Evolutionary conservation across 1,139 yeast genomes (phyloP), one percentile per base, ranked within the genome.

Genomic region (Torulaspora pretoriensis): DNA sequence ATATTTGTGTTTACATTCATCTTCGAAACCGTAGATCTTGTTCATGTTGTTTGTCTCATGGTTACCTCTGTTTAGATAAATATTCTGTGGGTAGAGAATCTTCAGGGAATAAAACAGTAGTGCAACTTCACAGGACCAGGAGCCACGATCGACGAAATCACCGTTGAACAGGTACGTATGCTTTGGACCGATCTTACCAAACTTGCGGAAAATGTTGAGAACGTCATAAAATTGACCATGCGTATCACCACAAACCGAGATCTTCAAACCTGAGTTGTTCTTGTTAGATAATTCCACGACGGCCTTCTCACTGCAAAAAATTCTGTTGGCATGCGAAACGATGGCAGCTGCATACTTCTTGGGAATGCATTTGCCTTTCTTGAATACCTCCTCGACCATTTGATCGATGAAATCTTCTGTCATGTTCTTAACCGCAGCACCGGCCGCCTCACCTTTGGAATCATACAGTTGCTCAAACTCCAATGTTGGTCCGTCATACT

Each of bases 11-110:
- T 87, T 92, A 70, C 96, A 88, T 66, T 92, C 99, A 57, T 95
- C 97, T 55, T 89, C 86, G 64, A 92, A 92, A 0, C 98, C 99
- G 61, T 94, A 92, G 25, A 94, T 88, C 64, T 85, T 86, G 70
- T 94, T 94, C 99, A 92, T 92, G 59, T 86, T 95, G 60, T 85
- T 85, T 1, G 97, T 89, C 67, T 94, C 98, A 65, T 92, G 99
- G 64, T 92, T 92, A 26, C 99, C 98, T 61, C 99, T 77, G 68
- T 92, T 92, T 52, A 92, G 66, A 66, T 70, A 89, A 42, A 92
- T 68, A 40, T 77, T 73, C 4, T 68, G 61, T n/a, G 99, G 99
- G 60, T 75, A 84, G 35, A 85, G 67, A 34, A 89, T 72, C 69
- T 92, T 92, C 66, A 87, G 75, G 10, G 83, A 77, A 64, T 87